Conservation (phyloP, 1,284 basidiomycete genomes). For the Tilletia horrida region DNA sequence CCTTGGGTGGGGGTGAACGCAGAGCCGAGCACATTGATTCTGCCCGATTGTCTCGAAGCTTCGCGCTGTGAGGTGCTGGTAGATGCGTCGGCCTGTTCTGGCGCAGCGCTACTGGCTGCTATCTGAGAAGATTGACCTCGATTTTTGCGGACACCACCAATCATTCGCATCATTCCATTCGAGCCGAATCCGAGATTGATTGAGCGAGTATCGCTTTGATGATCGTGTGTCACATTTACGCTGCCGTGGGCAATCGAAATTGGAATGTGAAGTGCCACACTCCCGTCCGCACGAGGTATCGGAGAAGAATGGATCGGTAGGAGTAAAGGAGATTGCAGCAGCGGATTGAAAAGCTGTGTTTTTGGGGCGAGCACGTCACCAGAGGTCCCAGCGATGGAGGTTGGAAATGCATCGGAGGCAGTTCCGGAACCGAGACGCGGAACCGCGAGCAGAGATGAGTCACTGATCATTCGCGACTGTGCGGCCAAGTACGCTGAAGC, state of each 20-base stretch:
- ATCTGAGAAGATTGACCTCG: background rate
- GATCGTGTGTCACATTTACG: too few relatives aligned
- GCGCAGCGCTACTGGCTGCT: background rate
- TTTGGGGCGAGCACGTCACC: background rate
- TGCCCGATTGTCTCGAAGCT: too few relatives aligned
- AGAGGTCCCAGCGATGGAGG: too few relatives aligned
- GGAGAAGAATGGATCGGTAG: constrained; percentile 13
- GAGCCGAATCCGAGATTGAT: background rate
- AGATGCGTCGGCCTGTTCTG: background rate
- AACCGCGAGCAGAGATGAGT: too few relatives aligned
- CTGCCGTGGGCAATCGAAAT: too few relatives aligned
- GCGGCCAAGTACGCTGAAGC: too few relatives aligned
- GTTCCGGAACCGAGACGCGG: too few relatives aligned
- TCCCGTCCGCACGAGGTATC: constrained; percentile 10
- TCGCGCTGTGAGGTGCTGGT: background rate
- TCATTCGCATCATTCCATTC: constrained; percentile 10
- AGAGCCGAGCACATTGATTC: too few relatives aligned
- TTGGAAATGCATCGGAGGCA: too few relatives aligned
- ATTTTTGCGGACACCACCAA: constrained; percentile 3
- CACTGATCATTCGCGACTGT: too few relatives aligned
- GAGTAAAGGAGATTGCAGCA: constrained; percentile 5
- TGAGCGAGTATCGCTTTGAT: too few relatives aligned
- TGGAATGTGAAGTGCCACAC: constrained; percentile 6
- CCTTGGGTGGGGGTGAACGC: background rate
- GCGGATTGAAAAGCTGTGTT: constrained; percentile 1